phyloP scores from a whole-genome alignment of 2,329 filamentous ascomycete species.

The Cercospora canescens region DNA sequence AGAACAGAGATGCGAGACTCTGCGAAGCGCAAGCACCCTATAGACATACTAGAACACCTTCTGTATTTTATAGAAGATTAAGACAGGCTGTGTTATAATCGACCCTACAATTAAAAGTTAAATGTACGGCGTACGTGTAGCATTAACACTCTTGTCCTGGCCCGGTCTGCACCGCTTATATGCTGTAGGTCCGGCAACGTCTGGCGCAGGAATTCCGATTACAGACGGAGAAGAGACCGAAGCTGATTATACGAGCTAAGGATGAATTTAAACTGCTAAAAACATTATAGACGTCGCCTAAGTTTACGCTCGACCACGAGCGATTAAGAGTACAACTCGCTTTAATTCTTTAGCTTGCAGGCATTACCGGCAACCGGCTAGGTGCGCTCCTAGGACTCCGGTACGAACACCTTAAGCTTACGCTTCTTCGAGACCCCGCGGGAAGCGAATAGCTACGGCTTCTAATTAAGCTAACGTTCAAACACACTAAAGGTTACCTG shows the following conservation, averaged over 20 bases:
- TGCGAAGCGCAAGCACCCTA: neutral
- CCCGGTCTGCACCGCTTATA: neutral
- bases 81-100: neutral
- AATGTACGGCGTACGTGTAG: conserved; percentile 1
- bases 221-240: conserved; percentile 20
- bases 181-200: neutral
- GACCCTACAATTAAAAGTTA: neutral
- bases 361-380: conserved; percentile 19
- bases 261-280: conserved; percentile 26
- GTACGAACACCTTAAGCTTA: conserved; percentile 18
- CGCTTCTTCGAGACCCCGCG: conserved; percentile 19
- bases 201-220: conserved; percentile 18
- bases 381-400: conserved; percentile 17
- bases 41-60: conserved; percentile 2
- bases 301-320: conserved; percentile 20
- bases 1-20: neutral
- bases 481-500: conserved; percentile 23
- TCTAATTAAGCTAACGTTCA: conserved; percentile 22
- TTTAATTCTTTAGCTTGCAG: conserved; percentile 15
- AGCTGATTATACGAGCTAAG: conserved; percentile 11
- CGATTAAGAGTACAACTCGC: conserved; percentile 18
- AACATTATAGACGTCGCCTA: conserved; percentile 18
- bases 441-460: conserved; percentile 17
- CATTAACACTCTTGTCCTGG: neutral
- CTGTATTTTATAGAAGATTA: neutral